Evolutionary conservation across 768 basidiomycete genomes (phyloP).

Genomic region (Auricularia sp.): DNA sequence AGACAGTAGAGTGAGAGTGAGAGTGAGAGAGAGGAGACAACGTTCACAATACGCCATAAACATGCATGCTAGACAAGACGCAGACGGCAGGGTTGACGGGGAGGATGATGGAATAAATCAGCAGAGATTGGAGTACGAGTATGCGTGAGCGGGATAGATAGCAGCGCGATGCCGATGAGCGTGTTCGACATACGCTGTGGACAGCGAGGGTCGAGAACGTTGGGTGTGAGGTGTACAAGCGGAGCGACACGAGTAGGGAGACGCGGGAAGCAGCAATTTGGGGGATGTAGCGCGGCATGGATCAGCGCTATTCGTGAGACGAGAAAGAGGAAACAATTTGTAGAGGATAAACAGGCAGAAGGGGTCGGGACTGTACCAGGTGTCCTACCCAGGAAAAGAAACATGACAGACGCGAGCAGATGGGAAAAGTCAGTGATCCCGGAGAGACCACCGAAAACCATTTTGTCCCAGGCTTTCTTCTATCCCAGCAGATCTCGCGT

Average conservation of each 20-base stretch:
- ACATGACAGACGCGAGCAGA: background rate
- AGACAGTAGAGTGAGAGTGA: background rate
- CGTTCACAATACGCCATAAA: background rate
- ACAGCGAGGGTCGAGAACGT: background rate
- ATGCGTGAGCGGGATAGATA: background rate
- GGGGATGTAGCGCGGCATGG: background rate
- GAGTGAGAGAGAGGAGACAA: background rate
- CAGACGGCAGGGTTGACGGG: background rate
- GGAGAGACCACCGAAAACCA: background rate
- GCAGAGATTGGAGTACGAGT: background rate
- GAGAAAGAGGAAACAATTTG: background rate
- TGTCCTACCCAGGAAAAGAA: background rate
- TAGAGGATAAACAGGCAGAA: slow-evolving; percentile 1
- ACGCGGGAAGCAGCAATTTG: background rate
- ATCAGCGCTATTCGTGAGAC: background rate
- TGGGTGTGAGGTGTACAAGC: background rate
- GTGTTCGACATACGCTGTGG: background rate
- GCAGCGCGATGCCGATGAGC: background rate
- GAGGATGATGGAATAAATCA: background rate
- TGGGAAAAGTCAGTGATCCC: background rate
- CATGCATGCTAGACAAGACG: background rate
- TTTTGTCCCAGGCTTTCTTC: background rate
- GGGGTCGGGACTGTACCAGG: background rate
- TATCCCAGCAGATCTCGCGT: background rate
- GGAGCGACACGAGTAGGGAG: background rate